A percentile compares a stretch with the other conserved stretches of the same genome.
These are phyloP conservation scores for Hericium coralloides DNA, from an alignment of 768 basidiomycete species.

Conservation along the genomic window DNA sequence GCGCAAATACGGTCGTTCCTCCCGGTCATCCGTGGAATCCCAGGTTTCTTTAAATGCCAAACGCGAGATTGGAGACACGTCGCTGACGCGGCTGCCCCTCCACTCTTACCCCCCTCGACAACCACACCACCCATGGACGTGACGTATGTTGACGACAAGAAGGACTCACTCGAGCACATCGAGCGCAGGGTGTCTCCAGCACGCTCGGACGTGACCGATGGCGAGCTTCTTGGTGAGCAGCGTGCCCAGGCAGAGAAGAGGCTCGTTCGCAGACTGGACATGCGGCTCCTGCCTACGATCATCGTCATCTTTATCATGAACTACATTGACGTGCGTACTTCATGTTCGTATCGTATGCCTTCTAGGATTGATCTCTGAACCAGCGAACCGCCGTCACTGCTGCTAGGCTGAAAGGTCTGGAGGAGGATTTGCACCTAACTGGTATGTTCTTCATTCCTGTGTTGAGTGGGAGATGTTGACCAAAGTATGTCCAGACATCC, in stretches of 20 bases:
- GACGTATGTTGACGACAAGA: not conserved
- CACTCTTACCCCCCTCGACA: not conserved
- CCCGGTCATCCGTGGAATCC: not conserved
- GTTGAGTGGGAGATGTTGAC: not conserved
- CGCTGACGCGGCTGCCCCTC: too few species aligned
- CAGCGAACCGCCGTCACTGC: constrained; percentile 31
- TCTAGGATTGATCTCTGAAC: not conserved
- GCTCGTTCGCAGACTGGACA: constrained; percentile 50
- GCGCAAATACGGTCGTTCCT: not conserved
- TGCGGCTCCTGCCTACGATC: constrained; percentile 46
- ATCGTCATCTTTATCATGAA: constrained; percentile 58
- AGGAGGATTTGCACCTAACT: constrained; percentile 24
- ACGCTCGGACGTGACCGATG: not conserved
- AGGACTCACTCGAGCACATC: not conserved
- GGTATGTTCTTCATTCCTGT: not conserved
- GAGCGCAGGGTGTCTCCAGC: not conserved
- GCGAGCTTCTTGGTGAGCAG: not conserved
- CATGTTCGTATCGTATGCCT: constrained; percentile 1
- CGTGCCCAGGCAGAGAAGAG: constrained; percentile 18
- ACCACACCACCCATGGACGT: not conserved
- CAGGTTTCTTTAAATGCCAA: too few species aligned
- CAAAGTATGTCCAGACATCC: constrained; percentile 28
- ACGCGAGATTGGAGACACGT: too few species aligned
- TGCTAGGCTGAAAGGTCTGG: constrained; percentile 31
- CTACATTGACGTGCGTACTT: constrained; percentile 46